phyloP scores from a whole-genome alignment of 2,329 filamentous ascomycete species.

The Diaporthe australafricana region DNA sequence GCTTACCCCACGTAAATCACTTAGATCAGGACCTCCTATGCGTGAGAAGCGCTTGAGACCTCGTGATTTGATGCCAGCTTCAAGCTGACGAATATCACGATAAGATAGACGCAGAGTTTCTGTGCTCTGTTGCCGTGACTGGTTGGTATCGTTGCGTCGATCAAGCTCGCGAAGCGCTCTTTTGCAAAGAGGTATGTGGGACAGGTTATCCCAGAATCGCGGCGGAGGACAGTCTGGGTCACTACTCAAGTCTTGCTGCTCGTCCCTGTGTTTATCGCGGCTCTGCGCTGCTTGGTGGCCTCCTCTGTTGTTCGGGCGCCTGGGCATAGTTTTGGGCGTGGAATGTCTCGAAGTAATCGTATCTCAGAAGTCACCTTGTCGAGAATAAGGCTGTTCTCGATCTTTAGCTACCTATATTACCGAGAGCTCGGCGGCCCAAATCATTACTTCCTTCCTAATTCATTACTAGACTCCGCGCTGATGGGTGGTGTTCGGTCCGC shows the following conservation, averaged over 20 bases:
- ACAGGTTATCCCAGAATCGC: neutral
- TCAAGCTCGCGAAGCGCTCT: conserved; percentile 11
- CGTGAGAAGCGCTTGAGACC: conserved; percentile 4
- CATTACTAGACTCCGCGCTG: neutral
- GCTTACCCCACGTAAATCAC: conserved; percentile 6
- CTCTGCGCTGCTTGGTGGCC: neutral
- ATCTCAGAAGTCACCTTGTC: neutral
- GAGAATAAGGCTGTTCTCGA: neutral
- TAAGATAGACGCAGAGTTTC: neutral
- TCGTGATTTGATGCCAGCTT: neutral
- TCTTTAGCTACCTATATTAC: neutral
- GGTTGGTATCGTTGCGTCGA: neutral
- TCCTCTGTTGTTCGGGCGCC: neutral
- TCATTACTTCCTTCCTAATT: neutral
- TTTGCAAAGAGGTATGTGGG: neutral
- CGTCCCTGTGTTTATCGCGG: neutral
- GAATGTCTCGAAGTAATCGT: too few relatives aligned
- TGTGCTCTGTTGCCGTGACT: neutral
- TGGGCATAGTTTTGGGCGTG: neutral
- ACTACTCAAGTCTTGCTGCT: neutral
- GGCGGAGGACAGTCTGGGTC: neutral
- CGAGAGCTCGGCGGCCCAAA: neutral
- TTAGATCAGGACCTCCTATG: neutral
- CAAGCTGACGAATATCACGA: neutral
- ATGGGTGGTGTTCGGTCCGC: neutral